These are phyloP conservation scores for Colletotrichum magnum DNA, from an alignment of 2,329 filamentous ascomycete genomes.

Conservation along the genomic window DNA sequence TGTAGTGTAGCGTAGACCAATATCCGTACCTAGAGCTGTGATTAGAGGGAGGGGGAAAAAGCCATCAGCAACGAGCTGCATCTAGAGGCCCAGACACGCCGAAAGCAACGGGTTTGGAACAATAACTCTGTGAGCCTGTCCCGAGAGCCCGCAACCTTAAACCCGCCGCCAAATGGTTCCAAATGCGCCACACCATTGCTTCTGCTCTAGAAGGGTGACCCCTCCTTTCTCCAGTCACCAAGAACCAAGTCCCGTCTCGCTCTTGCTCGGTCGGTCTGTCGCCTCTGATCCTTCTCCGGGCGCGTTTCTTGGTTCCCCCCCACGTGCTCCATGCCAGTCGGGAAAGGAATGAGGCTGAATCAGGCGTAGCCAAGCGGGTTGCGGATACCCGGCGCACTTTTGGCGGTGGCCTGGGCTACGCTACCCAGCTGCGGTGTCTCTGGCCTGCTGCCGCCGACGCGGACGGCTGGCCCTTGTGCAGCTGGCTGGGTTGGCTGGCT, in stretches of 20 bases:
- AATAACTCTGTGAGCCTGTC: constrained; percentile 26
- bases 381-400: constrained; percentile 39
- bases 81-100: constrained; percentile 30
- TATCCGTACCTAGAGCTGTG: background rate
- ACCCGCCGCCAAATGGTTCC: constrained; percentile 18
- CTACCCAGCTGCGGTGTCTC: constrained; percentile 31
- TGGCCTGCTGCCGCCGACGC: constrained; percentile 36
- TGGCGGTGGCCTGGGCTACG: constrained; percentile 33
- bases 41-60: background rate
- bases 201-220: constrained; percentile 38
- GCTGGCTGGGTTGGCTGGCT: constrained; percentile 9
- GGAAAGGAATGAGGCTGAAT: constrained; percentile 50
- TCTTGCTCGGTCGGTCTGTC: constrained; percentile 31
- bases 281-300: constrained; percentile 38
- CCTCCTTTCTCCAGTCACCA: constrained; percentile 23
- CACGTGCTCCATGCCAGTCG: constrained; percentile 41
- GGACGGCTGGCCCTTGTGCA: constrained; percentile 37
- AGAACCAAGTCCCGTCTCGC: constrained; percentile 25
- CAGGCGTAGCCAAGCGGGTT: constrained; percentile 43
- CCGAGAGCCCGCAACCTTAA: constrained; percentile 38
- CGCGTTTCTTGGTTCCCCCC: constrained; percentile 36
- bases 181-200: constrained; percentile 37
- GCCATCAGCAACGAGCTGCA: background rate
- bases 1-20: too few relatives aligned
- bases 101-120: constrained; percentile 33